These are phyloP conservation scores for Talaromyces sp. DNA, from an alignment of 2,329 filamentous ascomycete species.

Conservation along the genomic window DNA sequence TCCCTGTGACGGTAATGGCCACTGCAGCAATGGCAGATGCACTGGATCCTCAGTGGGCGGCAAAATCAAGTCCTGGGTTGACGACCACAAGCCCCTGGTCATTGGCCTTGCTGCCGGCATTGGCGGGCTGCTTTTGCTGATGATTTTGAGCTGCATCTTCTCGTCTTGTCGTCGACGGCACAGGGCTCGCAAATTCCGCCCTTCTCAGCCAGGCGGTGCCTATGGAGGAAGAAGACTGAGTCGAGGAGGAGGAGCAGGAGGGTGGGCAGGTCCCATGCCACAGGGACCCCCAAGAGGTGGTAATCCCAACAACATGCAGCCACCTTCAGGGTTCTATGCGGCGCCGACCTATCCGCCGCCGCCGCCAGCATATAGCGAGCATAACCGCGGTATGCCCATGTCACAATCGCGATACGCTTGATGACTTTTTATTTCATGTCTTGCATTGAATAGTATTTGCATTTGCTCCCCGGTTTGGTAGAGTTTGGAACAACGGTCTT, in stretches of 20 bases:
- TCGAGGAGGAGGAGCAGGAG: neutral
- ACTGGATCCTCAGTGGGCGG: conserved; percentile 63
- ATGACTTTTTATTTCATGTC: neutral
- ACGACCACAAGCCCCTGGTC: conserved; percentile 70
- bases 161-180: conserved; percentile 50
- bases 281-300: conserved; percentile 3
- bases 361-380: conserved; percentile 2
- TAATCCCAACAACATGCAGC: neutral
- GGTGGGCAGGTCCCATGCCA: conserved; percentile 13
- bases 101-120: conserved; percentile 72
- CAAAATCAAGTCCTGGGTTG: conserved; percentile 72
- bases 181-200: conserved; percentile 7
- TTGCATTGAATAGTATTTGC: neutral
- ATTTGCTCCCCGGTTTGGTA: neutral
- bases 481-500: neutral
- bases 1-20: conserved; percentile 72
- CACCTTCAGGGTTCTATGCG: neutral
- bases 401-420: conserved; percentile 11
- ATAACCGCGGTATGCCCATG: neutral
- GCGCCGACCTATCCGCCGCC: conserved; percentile 7
- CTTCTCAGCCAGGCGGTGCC: neutral
- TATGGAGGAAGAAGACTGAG: neutral
- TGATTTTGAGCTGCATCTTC: conserved; percentile 63
- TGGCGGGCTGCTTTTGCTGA: conserved; percentile 67
- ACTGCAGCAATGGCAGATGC: conserved; percentile 75